Conservation (phyloP, 2,329 filamentous ascomycete genomes). For the Calonectria leucothoes region DNA sequence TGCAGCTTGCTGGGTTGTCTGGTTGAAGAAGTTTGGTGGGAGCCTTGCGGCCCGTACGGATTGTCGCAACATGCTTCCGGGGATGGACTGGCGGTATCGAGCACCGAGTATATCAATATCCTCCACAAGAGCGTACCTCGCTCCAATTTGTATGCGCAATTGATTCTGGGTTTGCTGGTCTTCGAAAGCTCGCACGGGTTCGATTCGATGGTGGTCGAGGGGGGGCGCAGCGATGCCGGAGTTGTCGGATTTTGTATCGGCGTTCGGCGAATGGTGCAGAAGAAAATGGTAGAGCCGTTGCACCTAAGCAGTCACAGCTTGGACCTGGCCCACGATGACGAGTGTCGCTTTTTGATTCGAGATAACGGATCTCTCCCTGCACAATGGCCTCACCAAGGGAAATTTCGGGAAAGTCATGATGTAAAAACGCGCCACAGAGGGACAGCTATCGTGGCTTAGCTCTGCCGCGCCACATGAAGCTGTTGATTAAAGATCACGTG, state of each 20-base stretch:
- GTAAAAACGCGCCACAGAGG: slow-evolving; percentile 37
- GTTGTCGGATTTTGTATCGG: slow-evolving; percentile 34
- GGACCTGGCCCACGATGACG: background rate
- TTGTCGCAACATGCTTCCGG: slow-evolving; percentile 41
- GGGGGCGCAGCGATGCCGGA: slow-evolving; percentile 26
- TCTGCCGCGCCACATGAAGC: slow-evolving; percentile 23
- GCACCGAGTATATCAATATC: background rate
- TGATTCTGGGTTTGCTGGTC: background rate
- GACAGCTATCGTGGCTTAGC: background rate
- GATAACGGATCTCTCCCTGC: slow-evolving; percentile 14
- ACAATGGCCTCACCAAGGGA: slow-evolving; percentile 23
- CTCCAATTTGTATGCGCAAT: background rate
- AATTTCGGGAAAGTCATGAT: slow-evolving; percentile 36
- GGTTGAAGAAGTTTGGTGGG: slow-evolving; percentile 33
- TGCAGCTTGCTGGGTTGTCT: slow-evolving; percentile 31
- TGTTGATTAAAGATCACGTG: slow-evolving; percentile 14
- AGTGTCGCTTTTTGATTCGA: slow-evolving; percentile 18
- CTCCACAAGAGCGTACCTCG: background rate
- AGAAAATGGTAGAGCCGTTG: slow-evolving; percentile 12
- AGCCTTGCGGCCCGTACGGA: slow-evolving; percentile 37
- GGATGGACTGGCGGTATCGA: background rate
- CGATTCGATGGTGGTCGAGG: background rate
- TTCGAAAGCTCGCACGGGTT: background rate
- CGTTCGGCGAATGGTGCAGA: slow-evolving; percentile 20
- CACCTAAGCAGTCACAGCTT: slow-evolving; percentile 26